Percentiles rank a stretch among this genome's conserved stretches.
phyloP scores from a whole-genome alignment of 2,329 filamentous ascomycete genomes.

The Verticillium dahliae region DNA sequence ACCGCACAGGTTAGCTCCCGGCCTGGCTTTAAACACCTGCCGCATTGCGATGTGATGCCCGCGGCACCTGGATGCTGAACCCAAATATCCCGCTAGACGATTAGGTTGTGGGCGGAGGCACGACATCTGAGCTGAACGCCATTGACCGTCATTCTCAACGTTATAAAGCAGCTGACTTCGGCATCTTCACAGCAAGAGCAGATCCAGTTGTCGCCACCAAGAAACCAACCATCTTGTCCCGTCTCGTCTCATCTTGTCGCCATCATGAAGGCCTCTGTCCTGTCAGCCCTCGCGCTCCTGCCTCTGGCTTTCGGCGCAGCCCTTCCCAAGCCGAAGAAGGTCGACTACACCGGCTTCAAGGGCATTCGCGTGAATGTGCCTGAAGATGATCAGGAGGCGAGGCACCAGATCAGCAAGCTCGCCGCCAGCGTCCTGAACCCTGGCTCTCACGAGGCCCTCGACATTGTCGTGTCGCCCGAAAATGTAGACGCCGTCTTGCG shows the following conservation, averaged over 20 bases:
- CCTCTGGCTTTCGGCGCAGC: neutral
- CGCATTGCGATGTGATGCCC: neutral
- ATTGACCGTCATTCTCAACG: neutral
- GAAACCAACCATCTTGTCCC: neutral
- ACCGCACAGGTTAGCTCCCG: neutral
- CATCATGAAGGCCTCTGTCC: constrained; percentile 4
- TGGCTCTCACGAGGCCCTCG: constrained; percentile 16
- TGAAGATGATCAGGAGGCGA: neutral
- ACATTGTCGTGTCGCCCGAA: constrained; percentile 18
- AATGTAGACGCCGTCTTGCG: constrained; percentile 13
- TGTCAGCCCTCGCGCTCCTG: neutral
- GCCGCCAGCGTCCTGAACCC: constrained; percentile 9
- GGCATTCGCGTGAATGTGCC: constrained; percentile 6
- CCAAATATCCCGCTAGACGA: neutral
- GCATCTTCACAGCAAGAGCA: neutral
- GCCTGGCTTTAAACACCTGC: neutral
- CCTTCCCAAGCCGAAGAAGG: constrained; percentile 2
- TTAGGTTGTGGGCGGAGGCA: too few relatives aligned
- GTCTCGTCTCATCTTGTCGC: neutral
- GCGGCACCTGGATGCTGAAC: neutral
- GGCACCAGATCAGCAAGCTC: constrained; percentile 8
- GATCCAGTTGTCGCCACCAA: constrained; percentile 4
- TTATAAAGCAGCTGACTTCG: neutral
- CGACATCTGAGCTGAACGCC: too few relatives aligned
- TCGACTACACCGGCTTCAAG: constrained; percentile 11